Conservation (phyloP, 331 rosid genomes). For the Cucumis variabilis region DNA sequence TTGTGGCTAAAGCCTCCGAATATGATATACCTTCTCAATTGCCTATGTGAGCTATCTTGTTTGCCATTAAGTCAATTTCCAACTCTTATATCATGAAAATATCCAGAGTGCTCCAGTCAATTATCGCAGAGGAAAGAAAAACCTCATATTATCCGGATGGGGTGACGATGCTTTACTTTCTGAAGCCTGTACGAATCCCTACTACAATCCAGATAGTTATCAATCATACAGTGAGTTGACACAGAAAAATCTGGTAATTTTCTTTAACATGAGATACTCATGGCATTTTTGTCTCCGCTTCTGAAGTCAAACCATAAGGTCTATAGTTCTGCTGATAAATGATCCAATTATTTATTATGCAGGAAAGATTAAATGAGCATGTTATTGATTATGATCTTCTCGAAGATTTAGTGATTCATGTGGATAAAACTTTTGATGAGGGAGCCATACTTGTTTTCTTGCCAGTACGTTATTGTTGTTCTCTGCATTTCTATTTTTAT, state of each 20-base stretch:
- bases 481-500: conserved; percentile 3
- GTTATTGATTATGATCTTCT: conserved; percentile 94
- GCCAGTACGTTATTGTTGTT: conserved; percentile 70
- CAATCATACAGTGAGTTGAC: conserved; percentile 78
- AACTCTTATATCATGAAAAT: conserved; percentile 43
- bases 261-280: conserved; percentile 31
- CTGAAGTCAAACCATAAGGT: conserved; percentile 30
- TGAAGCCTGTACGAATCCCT: conserved; percentile 69
- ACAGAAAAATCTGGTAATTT: conserved; percentile 73
- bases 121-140: conserved; percentile 87
- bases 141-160: conserved; percentile 89
- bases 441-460: conserved; percentile 95
- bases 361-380: conserved; percentile 91
- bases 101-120: conserved; percentile 68
- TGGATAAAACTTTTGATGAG: conserved; percentile 76
- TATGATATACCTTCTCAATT: not conserved
- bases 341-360: conserved; percentile 19
- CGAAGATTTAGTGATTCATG: conserved; percentile 83
- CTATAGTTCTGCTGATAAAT: conserved; percentile 18
- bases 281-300: not conserved
- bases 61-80: not conserved
- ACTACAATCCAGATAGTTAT: conserved; percentile 64
- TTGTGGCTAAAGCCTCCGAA: not conserved
- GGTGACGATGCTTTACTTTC: conserved; percentile 91
- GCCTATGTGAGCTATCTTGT: not conserved